These are phyloP conservation scores for Hypoxylon subgilvum DNA, from an alignment of 495 filamentous ascomycete genomes.

Conservation along the genomic window DNA sequence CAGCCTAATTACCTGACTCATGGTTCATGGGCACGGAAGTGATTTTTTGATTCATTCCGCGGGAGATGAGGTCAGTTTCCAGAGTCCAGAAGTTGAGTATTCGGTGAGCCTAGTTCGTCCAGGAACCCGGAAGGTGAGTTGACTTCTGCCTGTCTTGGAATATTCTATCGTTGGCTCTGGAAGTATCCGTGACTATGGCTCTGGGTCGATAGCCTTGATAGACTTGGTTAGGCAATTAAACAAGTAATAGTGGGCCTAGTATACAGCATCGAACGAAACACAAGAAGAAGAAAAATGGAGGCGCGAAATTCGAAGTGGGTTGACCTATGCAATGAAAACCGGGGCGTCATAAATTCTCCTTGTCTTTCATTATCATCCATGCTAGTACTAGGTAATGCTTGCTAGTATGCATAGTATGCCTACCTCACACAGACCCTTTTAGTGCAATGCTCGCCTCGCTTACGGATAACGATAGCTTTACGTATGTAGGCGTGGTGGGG, in stretches of 20 bases:
- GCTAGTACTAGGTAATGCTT: no score
- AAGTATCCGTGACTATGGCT: constrained; percentile 36
- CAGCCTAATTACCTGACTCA: constrained; percentile 3
- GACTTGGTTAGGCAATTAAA: constrained; percentile 30
- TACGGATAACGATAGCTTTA: constrained; percentile 31
- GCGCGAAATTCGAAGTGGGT: constrained; percentile 28
- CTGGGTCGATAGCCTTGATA: constrained; percentile 28
- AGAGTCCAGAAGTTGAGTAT: no score
- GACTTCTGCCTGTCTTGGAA: constrained; percentile 21
- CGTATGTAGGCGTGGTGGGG: constrained; percentile 2
- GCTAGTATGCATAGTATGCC: no score
- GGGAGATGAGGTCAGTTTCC: constrained; percentile 10
- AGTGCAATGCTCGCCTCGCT: constrained; percentile 27
- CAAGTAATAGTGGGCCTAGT: constrained; percentile 5
- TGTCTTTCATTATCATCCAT: constrained; percentile 1
- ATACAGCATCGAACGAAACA: constrained; percentile 14
- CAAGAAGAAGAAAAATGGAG: constrained; percentile 14
- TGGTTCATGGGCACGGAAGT: constrained; percentile 23
- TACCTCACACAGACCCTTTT: constrained; percentile 3
- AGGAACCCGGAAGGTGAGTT: constrained; percentile 17
- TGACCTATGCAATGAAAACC: constrained; percentile 22
- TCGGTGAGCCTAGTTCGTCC: constrained; percentile 11
- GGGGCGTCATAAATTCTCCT: constrained; percentile 20
- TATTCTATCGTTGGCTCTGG: constrained; percentile 34
- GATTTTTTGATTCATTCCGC: constrained; percentile 29